These are phyloP conservation scores for Botrytis galanthina DNA, from an alignment of 2,329 filamentous ascomycete genomes.

Conservation along the genomic window DNA sequence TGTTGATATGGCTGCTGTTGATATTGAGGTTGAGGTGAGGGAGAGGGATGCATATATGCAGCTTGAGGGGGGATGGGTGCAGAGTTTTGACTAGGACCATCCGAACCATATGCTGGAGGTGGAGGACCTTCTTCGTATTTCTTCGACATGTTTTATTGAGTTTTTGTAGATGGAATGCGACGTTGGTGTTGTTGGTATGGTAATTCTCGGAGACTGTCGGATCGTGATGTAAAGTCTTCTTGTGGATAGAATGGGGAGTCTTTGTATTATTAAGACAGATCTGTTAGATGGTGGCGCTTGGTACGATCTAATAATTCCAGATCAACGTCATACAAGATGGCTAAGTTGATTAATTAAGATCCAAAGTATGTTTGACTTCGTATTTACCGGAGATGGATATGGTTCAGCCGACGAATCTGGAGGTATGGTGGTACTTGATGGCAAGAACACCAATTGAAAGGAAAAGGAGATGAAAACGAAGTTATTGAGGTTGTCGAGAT, in stretches of 20 bases:
- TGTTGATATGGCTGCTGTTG: conserved; percentile 24
- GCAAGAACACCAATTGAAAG: neutral
- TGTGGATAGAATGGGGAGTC: neutral
- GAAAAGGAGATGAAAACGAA: neutral
- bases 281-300: neutral
- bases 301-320: neutral
- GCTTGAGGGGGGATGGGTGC: conserved; percentile 25
- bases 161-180: neutral
- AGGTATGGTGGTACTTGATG: neutral
- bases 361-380: neutral
- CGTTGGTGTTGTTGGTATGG: neutral
- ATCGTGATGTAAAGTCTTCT: neutral
- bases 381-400: neutral
- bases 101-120: conserved; percentile 31
- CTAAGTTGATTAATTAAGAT: neutral
- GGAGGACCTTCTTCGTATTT: conserved; percentile 29
- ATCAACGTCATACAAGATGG: conserved; percentile 7
- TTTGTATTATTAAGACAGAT: conserved; percentile 4
- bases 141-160: conserved; percentile 25
- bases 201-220: neutral
- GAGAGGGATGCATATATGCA: conserved; percentile 25
- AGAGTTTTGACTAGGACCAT: conserved; percentile 4
- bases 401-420: neutral
- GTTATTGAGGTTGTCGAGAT: neutral
- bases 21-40: conserved; percentile 24